Conservation (phyloP, 805 yeast species). For the Metschnikowia borealis region DNA sequence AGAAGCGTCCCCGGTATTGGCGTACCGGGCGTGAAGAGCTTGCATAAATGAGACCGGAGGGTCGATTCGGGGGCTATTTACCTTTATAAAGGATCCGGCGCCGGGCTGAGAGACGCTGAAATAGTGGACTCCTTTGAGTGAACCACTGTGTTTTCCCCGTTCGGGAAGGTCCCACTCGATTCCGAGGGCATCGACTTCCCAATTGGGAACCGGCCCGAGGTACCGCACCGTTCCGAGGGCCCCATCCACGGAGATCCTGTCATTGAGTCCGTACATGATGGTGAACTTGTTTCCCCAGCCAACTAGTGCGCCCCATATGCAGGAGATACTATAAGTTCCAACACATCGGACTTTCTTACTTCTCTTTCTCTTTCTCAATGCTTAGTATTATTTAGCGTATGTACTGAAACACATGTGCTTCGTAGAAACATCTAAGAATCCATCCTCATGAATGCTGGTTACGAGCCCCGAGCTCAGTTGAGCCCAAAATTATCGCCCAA, state of each 20-base stretch:
- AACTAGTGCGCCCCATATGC: not conserved
- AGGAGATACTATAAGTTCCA: not conserved
- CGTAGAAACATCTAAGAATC: no score
- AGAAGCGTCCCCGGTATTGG: constrained; percentile 19
- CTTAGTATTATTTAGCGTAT: no score
- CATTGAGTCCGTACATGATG: constrained; percentile 1
- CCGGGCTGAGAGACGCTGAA: constrained; percentile 41
- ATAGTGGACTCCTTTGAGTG: constrained; percentile 48
- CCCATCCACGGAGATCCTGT: constrained; percentile 30
- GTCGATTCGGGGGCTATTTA: constrained; percentile 31
- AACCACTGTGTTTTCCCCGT: constrained; percentile 75
- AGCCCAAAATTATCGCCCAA: constrained; percentile 48
- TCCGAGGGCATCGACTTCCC: constrained; percentile 65
- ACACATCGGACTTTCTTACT: no score
- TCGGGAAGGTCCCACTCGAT: constrained; percentile 78
- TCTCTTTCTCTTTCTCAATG: not conserved
- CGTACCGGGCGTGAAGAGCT: constrained; percentile 52
- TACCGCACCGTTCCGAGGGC: constrained; percentile 61
- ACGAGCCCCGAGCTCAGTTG: not conserved
- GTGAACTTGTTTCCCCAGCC: not conserved
- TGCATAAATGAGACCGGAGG: constrained; percentile 33
- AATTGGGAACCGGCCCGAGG: constrained; percentile 54
- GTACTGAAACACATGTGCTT: no score
- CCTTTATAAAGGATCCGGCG: constrained; percentile 64
- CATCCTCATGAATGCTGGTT: no score